A percentile compares a stretch with the other conserved stretches of the same genome.
phyloP scores from a whole-genome alignment of 768 basidiomycete species.

The Hygrocybe coccinea region DNA sequence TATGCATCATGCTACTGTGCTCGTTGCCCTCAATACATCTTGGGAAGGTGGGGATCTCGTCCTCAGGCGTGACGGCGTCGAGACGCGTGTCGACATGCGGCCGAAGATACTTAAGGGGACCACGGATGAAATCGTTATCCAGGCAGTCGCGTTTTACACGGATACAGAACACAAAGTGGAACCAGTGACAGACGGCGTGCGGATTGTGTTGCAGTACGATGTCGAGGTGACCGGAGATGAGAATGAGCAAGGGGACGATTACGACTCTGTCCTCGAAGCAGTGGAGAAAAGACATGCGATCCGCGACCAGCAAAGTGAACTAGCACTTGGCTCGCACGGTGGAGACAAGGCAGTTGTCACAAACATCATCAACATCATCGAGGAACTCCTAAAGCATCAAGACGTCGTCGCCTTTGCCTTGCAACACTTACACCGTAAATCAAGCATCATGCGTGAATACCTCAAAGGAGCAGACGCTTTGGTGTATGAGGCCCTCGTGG shows the following conservation, averaged over 20 bases:
- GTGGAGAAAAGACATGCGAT: neutral
- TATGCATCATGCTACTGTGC: constrained; percentile 17
- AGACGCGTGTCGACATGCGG: constrained; percentile 8
- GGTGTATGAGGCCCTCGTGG: constrained; percentile 10
- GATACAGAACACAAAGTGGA: constrained; percentile 19
- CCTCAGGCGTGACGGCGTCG: constrained; percentile 12
- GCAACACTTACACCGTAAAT: constrained; percentile 15
- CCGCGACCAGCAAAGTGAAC: neutral
- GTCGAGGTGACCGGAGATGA: neutral
- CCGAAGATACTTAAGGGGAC: neutral
- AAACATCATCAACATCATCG: neutral
- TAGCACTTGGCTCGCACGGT: neutral
- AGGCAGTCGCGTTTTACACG: constrained; percentile 16
- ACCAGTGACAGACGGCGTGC: constrained; percentile 12
- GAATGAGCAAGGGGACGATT: neutral
- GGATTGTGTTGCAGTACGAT: constrained; percentile 18
- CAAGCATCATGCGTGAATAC: constrained; percentile 13
- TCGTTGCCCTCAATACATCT: constrained; percentile 15
- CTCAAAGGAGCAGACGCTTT: constrained; percentile 16
- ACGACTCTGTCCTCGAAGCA: neutral
- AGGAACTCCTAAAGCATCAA: neutral
- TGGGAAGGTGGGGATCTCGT: constrained; percentile 16
- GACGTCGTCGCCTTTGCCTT: constrained; percentile 12
- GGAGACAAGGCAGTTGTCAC: neutral
- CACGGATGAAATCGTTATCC: neutral